Conservation (phyloP, 2,329 filamentous ascomycete genomes). For the Hymenoscyphus fraxineus region DNA sequence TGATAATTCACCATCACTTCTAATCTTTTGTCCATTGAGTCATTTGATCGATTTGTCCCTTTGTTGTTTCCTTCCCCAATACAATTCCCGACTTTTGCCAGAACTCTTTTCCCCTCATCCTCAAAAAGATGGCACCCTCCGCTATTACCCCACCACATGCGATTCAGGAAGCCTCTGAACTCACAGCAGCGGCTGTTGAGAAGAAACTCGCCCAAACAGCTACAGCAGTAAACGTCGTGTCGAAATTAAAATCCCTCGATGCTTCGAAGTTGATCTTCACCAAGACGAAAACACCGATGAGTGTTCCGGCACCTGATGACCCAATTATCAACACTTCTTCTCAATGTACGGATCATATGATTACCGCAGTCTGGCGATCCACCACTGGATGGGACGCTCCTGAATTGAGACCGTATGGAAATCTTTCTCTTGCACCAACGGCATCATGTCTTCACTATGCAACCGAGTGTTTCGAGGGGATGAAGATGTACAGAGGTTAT, state of each 20-base stretch:
- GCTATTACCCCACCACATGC: constrained; percentile 38
- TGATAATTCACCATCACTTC: not conserved
- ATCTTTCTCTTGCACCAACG: constrained; percentile 73
- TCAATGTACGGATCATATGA: constrained; percentile 76
- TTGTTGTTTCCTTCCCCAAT: constrained; percentile 1
- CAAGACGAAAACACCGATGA: constrained; percentile 47
- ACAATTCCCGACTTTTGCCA: not conserved
- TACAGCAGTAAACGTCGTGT: constrained; percentile 58
- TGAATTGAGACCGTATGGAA: constrained; percentile 73
- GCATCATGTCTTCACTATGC: constrained; percentile 72
- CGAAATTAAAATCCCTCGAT: constrained; percentile 44
- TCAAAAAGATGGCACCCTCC: constrained; percentile 45
- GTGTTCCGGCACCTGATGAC: constrained; percentile 48
- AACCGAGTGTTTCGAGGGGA: constrained; percentile 85
- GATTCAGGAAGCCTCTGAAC: constrained; percentile 46
- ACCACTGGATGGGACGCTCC: constrained; percentile 68
- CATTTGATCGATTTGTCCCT: constrained; percentile 1
- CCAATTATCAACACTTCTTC: constrained; percentile 32
- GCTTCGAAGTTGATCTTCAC: constrained; percentile 58
- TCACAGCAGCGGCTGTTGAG: constrained; percentile 50
- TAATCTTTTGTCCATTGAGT: not conserved
- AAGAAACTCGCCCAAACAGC: constrained; percentile 41
- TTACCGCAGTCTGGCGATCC: constrained; percentile 65
- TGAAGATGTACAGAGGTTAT: constrained; percentile 76
- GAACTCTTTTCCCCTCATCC: not conserved